Evolutionary conservation across 1,284 basidiomycete species (phyloP), one percentile per base, ranked within the genome.

Genomic region (Cutaneotrichosporon mucoides): DNA sequence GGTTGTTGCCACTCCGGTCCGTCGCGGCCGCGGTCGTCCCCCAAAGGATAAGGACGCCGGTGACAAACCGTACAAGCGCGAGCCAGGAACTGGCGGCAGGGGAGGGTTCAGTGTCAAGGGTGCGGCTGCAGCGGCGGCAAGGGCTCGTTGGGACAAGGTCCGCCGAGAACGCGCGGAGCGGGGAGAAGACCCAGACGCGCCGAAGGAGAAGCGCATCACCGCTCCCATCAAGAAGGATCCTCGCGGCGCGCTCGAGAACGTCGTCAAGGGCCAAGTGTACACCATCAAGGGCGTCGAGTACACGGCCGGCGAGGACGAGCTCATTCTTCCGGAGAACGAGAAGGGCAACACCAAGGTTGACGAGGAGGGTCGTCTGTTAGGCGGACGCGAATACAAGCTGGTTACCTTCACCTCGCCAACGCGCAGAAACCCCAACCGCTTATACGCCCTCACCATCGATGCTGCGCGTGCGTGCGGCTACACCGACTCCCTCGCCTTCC

Each of bases 391-490:
- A 61, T 97, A 92, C 83, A 96, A 94, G 77, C 85, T 92, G 1
- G 81, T 85, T 53, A 94, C 93, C 1, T 97, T 98, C 72, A 81
- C 84, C 12, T 85, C 93, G 1, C 87, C 90, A 0, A 84, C 84
- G 53, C 85, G 94, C 57, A 84, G 71, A 0, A 80, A 97, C 72
- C 87, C 91, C 5, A 84, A 90, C 52, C 85, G 89, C 53, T 82
- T 87, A 63, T 99, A 97, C 80, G 90, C 96, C 84, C 88, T 99
- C 47, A 92, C 95, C 10, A 97, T 99, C 64, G 95, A 99, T 71
- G 94, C 93, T 5, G 95, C 95, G 0, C 86, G 95, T 34, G 90
- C 90, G 4, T 93, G 91, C 43, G 96, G 95, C 2, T 98, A 93
- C 79, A 86, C 92, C 57, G 96, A 99, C 77, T 97, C 94, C 8